Evolutionary conservation across 2,329 filamentous ascomycete species (phyloP).

Genomic region (Xylariales sp.): DNA sequence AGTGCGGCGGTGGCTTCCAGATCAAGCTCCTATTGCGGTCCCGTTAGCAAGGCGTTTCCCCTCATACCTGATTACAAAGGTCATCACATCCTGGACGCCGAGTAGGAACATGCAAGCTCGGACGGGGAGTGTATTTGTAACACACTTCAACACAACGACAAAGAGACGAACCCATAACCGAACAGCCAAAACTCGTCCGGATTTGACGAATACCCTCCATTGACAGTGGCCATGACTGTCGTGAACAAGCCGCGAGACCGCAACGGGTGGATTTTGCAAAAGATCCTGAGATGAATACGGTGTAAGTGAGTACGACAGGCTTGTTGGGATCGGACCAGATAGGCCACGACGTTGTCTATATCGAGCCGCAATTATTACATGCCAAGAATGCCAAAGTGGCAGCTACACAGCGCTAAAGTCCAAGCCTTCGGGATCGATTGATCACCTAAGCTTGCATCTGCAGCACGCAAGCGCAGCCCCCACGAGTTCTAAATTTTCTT

Average conservation of each 20-base stretch:
- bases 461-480: slow-evolving; percentile 2
- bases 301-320: not conserved
- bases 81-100: too few species aligned
- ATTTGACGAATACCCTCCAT: too few species aligned
- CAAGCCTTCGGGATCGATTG: not conserved
- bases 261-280: too few species aligned
- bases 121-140: too few species aligned
- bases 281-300: too few species aligned
- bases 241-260: too few species aligned
- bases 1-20: slow-evolving; percentile 96
- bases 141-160: too few species aligned
- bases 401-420: too few species aligned
- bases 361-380: not conserved
- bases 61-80: too few species aligned
- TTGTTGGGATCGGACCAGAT: not conserved
- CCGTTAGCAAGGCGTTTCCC: not conserved
- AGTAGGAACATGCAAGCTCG: too few species aligned
- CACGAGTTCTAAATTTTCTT: too few species aligned
- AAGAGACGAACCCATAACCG: slow-evolving; percentile 85
- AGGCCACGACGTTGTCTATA: not conserved
- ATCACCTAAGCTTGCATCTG: not conserved
- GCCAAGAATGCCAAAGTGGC: not conserved
- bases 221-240: slow-evolving; percentile 21
- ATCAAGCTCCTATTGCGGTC: slow-evolving; percentile 70
- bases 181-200: slow-evolving; percentile 86